A percentile compares a stretch with the other conserved stretches of the same genome.
These are phyloP conservation scores for Crithidia fasciculata DNA, from an alignment of 208 protist species.

Conservation along the genomic window DNA sequence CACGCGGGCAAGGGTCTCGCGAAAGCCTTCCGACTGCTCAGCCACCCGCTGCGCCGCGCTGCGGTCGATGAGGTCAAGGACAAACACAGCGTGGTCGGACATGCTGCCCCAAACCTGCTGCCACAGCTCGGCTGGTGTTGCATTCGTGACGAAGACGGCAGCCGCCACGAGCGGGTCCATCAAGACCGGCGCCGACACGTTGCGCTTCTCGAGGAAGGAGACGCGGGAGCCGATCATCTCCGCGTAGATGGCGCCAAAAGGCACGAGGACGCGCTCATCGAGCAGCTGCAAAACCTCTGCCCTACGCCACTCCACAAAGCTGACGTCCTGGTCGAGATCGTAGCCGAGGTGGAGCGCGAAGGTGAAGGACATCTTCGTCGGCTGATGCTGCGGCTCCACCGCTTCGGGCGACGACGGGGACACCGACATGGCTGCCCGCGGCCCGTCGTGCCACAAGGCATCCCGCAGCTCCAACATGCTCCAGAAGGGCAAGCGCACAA, in stretches of 20 bases:
- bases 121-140: slow-evolving; percentile 24
- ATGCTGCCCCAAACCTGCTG: slow-evolving; percentile 33
- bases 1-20: slow-evolving; percentile 23
- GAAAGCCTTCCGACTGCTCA: slow-evolving; percentile 25
- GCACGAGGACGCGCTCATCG: slow-evolving; percentile 22
- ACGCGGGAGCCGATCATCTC: slow-evolving; percentile 16
- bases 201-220: slow-evolving; percentile 2
- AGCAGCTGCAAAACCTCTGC: slow-evolving; percentile 21
- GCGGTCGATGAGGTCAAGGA: slow-evolving; percentile 27
- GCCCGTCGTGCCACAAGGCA: slow-evolving; percentile 26
- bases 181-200: background rate
- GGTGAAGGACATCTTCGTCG: slow-evolving; percentile 21
- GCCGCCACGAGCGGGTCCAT: slow-evolving; percentile 19
- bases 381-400: background rate
- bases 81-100: slow-evolving; percentile 32
- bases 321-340: slow-evolving; percentile 9
- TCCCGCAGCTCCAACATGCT: slow-evolving; percentile 35
- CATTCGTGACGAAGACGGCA: background rate
- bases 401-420: background rate
- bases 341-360: background rate
- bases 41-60: slow-evolving; percentile 7
- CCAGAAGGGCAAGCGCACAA: slow-evolving; percentile 53
- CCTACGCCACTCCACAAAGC: slow-evolving; percentile 21
- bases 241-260: slow-evolving; percentile 23
- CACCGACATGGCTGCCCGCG: background rate